Base-by-base conservation (phyloP, 306 rosid species). In the Hippophae gyantsensis region DNA sequence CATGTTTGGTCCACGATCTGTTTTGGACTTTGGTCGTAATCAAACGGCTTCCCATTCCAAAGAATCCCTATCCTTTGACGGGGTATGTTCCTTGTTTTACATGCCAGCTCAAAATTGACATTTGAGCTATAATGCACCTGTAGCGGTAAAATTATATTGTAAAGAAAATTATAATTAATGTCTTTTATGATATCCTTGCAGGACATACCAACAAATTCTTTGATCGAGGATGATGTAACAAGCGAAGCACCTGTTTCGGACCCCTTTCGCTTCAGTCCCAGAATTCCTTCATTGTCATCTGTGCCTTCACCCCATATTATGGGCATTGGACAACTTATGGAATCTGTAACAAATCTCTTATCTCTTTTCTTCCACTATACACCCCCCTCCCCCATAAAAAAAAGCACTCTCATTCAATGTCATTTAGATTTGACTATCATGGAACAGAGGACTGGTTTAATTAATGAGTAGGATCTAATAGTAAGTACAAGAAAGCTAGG, bases 301-400 rank as follows among this genome's bases (percentile, higher is more conserved):
- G 46, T 64, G 18, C 65, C 95, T 42, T 43, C 65, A 18, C 65
- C 93, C 43, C 85, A 66, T 54, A 81, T 92, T 61, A 84, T 93
- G 74, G 81, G 97, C 79, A 81, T 93, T 14, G 94, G 99, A 61
- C 97, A 86, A 74, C 97, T 93, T 68, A 63, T 93, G 69, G 90
- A 93, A 80, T 88, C 99, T 76, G 97, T 93, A 83, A 52, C 26
- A 14, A 64, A 25, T 62, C 40, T 57, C 42, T 43, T 47, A 48
- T 49, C 52, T 58, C 44, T 48, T 55, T 27, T 46, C 11, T 18
- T 18, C 23, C 23, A 18, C 23, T 18, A 18, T 18, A 18, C 23
- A 18, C 23, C 23, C 23, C 23, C 23, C 23, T 18, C 23, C 23
- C n/a, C n/a, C n/a, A n/a, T n/a, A n/a, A n/a, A n/a, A n/a, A n/a